These are phyloP conservation scores for Corynespora cassiicola DNA, from an alignment of 2,329 filamentous ascomycete species.

Conservation along the genomic window DNA sequence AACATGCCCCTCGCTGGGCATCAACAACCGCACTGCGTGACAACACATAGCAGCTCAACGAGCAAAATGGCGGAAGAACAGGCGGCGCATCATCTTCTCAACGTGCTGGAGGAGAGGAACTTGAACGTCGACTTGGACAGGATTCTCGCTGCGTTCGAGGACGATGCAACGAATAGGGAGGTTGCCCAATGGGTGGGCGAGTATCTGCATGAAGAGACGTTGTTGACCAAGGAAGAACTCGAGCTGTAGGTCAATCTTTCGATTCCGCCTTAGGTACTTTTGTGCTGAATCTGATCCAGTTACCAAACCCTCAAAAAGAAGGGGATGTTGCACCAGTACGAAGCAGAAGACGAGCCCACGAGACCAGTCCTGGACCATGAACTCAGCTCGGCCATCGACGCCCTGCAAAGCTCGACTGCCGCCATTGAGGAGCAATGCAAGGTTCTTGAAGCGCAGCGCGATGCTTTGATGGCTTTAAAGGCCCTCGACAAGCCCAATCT, in stretches of 20 bases:
- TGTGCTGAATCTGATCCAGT: constrained; percentile 19
- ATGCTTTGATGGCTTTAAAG: constrained; percentile 63
- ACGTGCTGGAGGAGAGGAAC: constrained; percentile 52
- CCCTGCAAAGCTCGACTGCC: constrained; percentile 69
- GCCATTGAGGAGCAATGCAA: constrained; percentile 70
- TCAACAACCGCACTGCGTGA: constrained; percentile 21
- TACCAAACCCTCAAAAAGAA: constrained; percentile 42
- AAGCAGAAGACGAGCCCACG: constrained; percentile 31
- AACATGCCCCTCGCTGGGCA: too few species aligned
- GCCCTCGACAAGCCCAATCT: constrained; percentile 53
- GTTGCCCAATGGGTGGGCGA: constrained; percentile 54
- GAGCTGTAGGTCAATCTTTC: constrained; percentile 46
- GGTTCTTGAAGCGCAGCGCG: constrained; percentile 66
- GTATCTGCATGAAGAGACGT: constrained; percentile 53
- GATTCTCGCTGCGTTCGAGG: constrained; percentile 56
- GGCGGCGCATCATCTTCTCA: constrained; percentile 50
- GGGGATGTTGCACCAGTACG: constrained; percentile 37
- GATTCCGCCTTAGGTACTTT: not conserved
- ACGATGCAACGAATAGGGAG: constrained; percentile 47
- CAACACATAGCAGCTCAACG: constrained; percentile 15
- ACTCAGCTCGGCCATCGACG: constrained; percentile 65
- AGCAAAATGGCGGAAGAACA: constrained; percentile 41
- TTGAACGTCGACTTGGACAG: constrained; percentile 54
- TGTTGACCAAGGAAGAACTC: constrained; percentile 58
- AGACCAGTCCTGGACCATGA: constrained; percentile 66